Evolutionary conservation across 345 rosid genomes (phyloP).

Genomic region (Raphanus sativus): DNA sequence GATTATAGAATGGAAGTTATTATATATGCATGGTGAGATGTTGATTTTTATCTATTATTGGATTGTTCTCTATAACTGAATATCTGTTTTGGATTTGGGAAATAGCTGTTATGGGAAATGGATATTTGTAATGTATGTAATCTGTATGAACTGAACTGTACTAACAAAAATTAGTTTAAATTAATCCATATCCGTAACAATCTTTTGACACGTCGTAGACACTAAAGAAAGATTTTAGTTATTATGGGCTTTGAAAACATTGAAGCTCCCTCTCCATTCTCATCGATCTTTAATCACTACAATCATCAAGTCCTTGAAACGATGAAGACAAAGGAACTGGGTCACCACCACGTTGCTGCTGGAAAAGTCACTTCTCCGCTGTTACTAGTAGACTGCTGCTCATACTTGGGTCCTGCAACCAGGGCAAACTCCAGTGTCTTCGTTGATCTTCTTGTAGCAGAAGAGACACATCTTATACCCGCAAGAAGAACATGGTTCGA

Average conservation of each 20-base stretch:
- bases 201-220: too few species aligned
- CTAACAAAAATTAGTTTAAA: too few species aligned
- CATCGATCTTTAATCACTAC: conserved; percentile 12
- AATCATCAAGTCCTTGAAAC: conserved; percentile 21
- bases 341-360: conserved; percentile 24
- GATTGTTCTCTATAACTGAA: too few species aligned
- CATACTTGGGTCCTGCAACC: conserved; percentile 40
- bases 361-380: conserved; percentile 21
- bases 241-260: neutral
- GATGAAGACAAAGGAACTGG: conserved; percentile 22
- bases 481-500: conserved; percentile 45
- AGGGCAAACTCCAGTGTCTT: conserved; percentile 43
- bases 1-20: too few species aligned
- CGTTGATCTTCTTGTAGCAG: conserved; percentile 43
- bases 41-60: too few species aligned
- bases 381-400: neutral
- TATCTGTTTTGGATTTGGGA: too few species aligned
- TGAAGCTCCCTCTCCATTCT: neutral
- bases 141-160: too few species aligned
- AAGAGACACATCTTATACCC: conserved; percentile 47
- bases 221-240: too few species aligned
- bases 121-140: too few species aligned
- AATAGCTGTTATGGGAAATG: too few species aligned
- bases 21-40: too few species aligned
- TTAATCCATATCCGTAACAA: too few species aligned